Conservation (phyloP, 192 early-diverging fungal genomes). For the Neocallimastix lanati region DNA sequence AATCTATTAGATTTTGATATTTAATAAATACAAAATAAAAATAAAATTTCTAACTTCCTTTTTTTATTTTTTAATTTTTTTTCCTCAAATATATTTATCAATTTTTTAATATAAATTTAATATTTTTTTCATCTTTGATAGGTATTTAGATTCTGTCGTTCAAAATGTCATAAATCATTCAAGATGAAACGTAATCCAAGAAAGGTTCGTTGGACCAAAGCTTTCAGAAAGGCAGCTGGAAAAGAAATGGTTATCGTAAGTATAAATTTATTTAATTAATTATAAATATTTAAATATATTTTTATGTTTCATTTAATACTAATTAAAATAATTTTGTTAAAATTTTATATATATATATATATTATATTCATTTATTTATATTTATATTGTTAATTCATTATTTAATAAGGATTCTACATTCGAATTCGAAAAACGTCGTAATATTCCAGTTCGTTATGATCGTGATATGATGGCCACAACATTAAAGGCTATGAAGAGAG, state of each 20-base stretch:
- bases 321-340: not conserved
- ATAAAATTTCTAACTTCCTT: no score
- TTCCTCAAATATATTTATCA: not conserved
- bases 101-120: slow-evolving; percentile 11
- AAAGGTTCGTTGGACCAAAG: slow-evolving; percentile 99
- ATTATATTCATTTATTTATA: no score
- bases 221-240: slow-evolving; percentile 92
- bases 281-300: not conserved
- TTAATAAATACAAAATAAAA: no score
- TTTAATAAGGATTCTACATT: slow-evolving; percentile 87
- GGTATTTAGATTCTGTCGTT: slow-evolving; percentile 88
- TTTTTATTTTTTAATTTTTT: no score
- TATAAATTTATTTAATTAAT: slow-evolving; percentile 5
- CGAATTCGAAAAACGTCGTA: slow-evolving; percentile 96
- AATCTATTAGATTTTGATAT: no score
- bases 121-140: slow-evolving; percentile 11
- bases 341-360: not conserved
- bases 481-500: slow-evolving; percentile 95
- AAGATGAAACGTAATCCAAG: slow-evolving; percentile 99
- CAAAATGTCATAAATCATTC: slow-evolving; percentile 99
- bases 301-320: no score
- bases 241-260: slow-evolving; percentile 98
- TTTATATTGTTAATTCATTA: no score
- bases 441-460: slow-evolving; percentile 95
- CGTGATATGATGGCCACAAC: slow-evolving; percentile 91